Base-by-base conservation (phyloP, 2,329 filamentous ascomycete genomes). In the Chaetoscypha palmicola region DNA sequence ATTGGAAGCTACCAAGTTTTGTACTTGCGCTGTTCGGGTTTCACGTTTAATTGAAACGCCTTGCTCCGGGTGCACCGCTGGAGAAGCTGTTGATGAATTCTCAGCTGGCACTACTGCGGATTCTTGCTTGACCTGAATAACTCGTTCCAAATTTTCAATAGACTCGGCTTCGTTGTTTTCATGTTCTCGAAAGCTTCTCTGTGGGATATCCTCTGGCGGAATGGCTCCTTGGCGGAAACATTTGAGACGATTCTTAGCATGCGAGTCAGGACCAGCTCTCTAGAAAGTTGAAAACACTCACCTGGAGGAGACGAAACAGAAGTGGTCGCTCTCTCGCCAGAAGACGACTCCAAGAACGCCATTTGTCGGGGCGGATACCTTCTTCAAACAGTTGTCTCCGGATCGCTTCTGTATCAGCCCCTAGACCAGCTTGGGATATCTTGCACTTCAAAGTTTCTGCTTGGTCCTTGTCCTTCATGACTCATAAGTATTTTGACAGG, bases 301-400 rank as follows among this genome's bases (percentile, higher is more conserved):
- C 45, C 31, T 50, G 48, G 22, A 50, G 45, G n/a, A 21, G 16
- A 3, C 16, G 14, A 28, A 42, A 47, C 2, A 44, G 2, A 20
- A 12, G 2, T 28, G 46, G 19, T 26, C 21, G 38, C 35, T 47
- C 45, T 21, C 32, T n/a, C 23, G 17, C n/a, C 5, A 17, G n/a
- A 2, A 43, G 35, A 2, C 12, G 2, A 11, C 14, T 9, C 38
- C 38, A 46, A 12, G 16, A 5, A 2, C 34, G 39, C 47, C 43
- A 49, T 20, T 30, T 26, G 21, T 38, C 34, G 12, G 30, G 38
- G 12, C 31, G 17, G 2, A 45, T 38, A 1, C 31, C 45, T 32
- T 28, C 19, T 9, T 43, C 19, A 20, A 49, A 33, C 1, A 49
- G 22, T 11, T 41, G 12, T 10, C 14, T 19, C 22, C 36, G 19